Evolutionary conservation across 1,284 basidiomycete species (phyloP).

Genomic region (Cryptococcus sp.): DNA sequence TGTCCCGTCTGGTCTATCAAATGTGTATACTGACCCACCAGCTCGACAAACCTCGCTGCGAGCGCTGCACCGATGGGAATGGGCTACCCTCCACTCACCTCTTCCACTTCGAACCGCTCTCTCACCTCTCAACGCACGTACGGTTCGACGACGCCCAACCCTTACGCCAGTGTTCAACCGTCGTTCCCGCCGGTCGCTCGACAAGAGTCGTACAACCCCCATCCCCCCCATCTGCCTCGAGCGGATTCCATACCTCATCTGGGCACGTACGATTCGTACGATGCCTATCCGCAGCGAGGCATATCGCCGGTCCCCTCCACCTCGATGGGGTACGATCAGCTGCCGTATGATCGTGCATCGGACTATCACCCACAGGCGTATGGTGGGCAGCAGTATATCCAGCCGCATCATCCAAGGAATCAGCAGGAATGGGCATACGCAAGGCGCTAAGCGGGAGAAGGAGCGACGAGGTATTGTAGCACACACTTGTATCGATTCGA

Average conservation of each 20-base stretch:
- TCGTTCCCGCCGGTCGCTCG: no score
- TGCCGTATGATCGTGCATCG: background rate
- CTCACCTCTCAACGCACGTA: background rate
- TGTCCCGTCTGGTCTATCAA: no score
- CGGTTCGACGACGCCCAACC: conserved; percentile 1
- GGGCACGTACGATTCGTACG: background rate
- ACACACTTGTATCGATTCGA: no score
- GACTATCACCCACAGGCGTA: background rate
- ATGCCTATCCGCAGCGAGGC: background rate
- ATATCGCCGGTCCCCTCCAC: background rate
- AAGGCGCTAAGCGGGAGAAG: no score
- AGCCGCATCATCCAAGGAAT: no score
- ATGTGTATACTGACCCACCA: no score
- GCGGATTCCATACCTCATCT: no score
- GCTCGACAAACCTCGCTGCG: conserved; percentile 25
- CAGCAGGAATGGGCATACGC: no score
- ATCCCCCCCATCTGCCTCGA: background rate
- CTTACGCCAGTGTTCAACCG: no score
- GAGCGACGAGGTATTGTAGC: no score
- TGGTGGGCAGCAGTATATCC: no score
- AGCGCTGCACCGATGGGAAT: conserved; percentile 32
- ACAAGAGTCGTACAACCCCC: background rate
- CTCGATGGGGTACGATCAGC: background rate
- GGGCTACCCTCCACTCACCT: conserved; percentile 30
- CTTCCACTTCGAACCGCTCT: conserved; percentile 7